These are phyloP conservation scores for Beta macrorhiza DNA, from an alignment of 179 eudicot genomes.

Conservation along the genomic window DNA sequence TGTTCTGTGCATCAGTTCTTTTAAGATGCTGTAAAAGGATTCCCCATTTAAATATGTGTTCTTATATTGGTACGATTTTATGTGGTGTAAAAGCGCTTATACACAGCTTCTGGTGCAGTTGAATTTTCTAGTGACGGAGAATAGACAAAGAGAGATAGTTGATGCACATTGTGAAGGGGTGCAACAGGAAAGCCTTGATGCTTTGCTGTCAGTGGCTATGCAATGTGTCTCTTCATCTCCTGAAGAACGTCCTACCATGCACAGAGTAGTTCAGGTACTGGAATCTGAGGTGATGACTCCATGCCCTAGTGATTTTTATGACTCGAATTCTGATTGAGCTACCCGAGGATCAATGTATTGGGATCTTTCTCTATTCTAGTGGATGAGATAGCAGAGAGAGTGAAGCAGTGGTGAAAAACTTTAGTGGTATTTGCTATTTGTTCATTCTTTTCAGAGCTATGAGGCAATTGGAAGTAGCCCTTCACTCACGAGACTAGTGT, in stretches of 20 bases:
- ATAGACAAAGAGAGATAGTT: slow-evolving; percentile 68
- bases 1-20: not conserved
- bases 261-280: slow-evolving; percentile 82
- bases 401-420: slow-evolving; percentile 21
- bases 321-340: slow-evolving; percentile 70
- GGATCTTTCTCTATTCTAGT: slow-evolving; percentile 1
- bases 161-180: slow-evolving; percentile 80
- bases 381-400: not conserved
- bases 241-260: slow-evolving; percentile 96
- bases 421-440: slow-evolving; percentile 24
- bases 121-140: slow-evolving; percentile 73
- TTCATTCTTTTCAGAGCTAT: slow-evolving; percentile 28
- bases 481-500: slow-evolving; percentile 14
- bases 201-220: slow-evolving; percentile 67
- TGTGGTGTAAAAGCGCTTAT: slow-evolving; percentile 3
- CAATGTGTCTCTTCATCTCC: slow-evolving; percentile 87
- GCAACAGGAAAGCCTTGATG: slow-evolving; percentile 77
- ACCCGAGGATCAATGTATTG: slow-evolving; percentile 18
- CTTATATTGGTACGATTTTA: not conserved
- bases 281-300: slow-evolving; percentile 99
- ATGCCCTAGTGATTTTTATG: slow-evolving; percentile 94
- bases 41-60: not conserved
- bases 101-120: slow-evolving; percentile 45
- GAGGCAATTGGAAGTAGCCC: slow-evolving; percentile 22
- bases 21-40: not conserved